Percentiles rank a stretch among this genome's conserved stretches.
phyloP scores from a whole-genome alignment of 2,329 filamentous ascomycete species.

The Tolypocladium sp. region DNA sequence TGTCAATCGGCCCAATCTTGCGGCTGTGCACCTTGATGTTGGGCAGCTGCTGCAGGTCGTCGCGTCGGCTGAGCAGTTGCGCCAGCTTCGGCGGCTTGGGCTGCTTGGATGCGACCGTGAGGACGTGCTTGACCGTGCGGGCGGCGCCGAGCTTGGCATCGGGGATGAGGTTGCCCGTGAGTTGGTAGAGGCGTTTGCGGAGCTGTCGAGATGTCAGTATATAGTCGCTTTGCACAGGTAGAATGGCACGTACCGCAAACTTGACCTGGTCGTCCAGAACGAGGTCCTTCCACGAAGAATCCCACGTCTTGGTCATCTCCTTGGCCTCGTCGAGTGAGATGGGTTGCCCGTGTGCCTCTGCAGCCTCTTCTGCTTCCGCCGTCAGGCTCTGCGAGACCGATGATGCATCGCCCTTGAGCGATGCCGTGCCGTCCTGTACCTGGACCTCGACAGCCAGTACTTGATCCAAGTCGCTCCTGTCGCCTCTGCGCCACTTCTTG shows the following conservation, averaged over 20 bases:
- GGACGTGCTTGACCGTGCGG: slow-evolving; percentile 42
- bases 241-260: slow-evolving; percentile 56
- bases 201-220: slow-evolving; percentile 45
- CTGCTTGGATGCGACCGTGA: slow-evolving; percentile 42
- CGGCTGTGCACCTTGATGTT: slow-evolving; percentile 63
- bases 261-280: slow-evolving; percentile 53
- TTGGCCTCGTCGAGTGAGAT: slow-evolving; percentile 29
- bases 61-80: slow-evolving; percentile 41
- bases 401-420: slow-evolving; percentile 26
- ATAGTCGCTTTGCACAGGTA: background rate
- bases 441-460: slow-evolving; percentile 28
- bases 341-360: slow-evolving; percentile 10
- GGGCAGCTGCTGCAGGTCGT: slow-evolving; percentile 39
- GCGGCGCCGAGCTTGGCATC: slow-evolving; percentile 57
- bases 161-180: slow-evolving; percentile 68
- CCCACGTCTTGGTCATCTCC: slow-evolving; percentile 35
- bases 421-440: slow-evolving; percentile 29
- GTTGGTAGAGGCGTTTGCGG: slow-evolving; percentile 68
- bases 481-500: slow-evolving; percentile 22
- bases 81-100: slow-evolving; percentile 54
- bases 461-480: slow-evolving; percentile 21
- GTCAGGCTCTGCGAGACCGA: slow-evolving; percentile 23
- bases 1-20: slow-evolving; percentile 61
- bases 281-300: slow-evolving; percentile 47
- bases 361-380: slow-evolving; percentile 14